Conservation (phyloP, 495 filamentous ascomycete genomes). For the Immersiella caudata region DNA sequence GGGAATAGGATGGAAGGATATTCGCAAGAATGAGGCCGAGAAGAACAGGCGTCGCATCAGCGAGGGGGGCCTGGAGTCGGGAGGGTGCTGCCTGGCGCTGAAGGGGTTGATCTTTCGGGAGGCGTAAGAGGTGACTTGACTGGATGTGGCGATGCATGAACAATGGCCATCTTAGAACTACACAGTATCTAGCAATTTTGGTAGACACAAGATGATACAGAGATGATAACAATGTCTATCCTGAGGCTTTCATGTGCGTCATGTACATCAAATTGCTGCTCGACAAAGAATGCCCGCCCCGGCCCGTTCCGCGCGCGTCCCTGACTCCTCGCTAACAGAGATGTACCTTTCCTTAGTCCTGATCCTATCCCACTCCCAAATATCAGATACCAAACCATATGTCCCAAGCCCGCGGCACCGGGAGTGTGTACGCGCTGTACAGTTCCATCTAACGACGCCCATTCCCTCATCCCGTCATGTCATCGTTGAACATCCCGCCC, state of each 20-base stretch:
- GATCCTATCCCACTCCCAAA: not conserved
- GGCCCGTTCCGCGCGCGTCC: not conserved
- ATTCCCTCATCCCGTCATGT: not conserved
- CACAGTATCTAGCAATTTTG: not conserved
- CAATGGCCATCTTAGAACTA: too few species aligned
- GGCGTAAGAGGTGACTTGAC: not conserved
- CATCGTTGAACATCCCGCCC: not conserved
- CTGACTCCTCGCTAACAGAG: not conserved
- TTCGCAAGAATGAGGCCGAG: not conserved
- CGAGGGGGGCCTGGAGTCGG: not conserved
- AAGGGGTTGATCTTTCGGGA: not conserved
- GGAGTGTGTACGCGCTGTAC: too few species aligned
- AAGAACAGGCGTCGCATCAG: not conserved
- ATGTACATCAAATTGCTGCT: not conserved
- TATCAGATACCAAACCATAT: not conserved
- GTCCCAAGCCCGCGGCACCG: not conserved
- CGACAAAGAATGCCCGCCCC: not conserved
- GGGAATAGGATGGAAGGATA: conserved; percentile 9
- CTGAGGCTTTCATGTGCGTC: not conserved
- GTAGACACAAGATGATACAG: not conserved
- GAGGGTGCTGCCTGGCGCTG: not conserved
- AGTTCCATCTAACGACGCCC: not conserved
- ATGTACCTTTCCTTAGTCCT: not conserved
- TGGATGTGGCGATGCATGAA: not conserved
- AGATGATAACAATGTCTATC: not conserved